Conservation (phyloP, 2,329 filamentous ascomycete genomes). For the Aspergillus viridinutans region DNA sequence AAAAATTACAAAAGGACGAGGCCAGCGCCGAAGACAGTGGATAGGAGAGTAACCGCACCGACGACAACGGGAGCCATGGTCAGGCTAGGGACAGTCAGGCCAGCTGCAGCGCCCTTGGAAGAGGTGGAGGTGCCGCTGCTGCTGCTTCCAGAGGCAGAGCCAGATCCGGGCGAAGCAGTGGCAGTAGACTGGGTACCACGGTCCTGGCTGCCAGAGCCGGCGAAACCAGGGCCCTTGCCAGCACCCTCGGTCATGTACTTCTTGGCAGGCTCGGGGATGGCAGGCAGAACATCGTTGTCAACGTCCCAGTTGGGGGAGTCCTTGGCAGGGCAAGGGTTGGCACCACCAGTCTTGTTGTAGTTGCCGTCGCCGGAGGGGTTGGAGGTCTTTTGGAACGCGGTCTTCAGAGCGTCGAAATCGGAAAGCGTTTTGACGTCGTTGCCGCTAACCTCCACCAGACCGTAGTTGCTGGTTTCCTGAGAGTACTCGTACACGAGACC, state of each 20-base stretch:
- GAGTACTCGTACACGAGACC: slow-evolving; percentile 96
- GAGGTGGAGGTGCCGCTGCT: slow-evolving; percentile 21
- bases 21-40: slow-evolving; percentile 51
- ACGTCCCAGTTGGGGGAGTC: slow-evolving; percentile 56
- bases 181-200: slow-evolving; percentile 48
- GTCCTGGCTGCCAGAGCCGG: slow-evolving; percentile 53
- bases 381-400: slow-evolving; percentile 47
- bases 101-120: slow-evolving; percentile 42
- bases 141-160: slow-evolving; percentile 26
- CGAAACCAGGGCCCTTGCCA: slow-evolving; percentile 54
- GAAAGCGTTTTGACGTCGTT: slow-evolving; percentile 51
- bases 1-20: slow-evolving; percentile 30
- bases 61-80: slow-evolving; percentile 50
- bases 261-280: slow-evolving; percentile 52
- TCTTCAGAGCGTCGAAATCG: slow-evolving; percentile 60
- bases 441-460: slow-evolving; percentile 66
- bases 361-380: slow-evolving; percentile 55
- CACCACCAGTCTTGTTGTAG: slow-evolving; percentile 52
- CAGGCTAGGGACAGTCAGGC: slow-evolving; percentile 43
- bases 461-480: slow-evolving; percentile 75
- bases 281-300: slow-evolving; percentile 49
- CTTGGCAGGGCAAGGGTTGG: slow-evolving; percentile 52
- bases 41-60: slow-evolving; percentile 49
- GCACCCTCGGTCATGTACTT: slow-evolving; percentile 57
- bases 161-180: slow-evolving; percentile 49